phyloP scores from a whole-genome alignment of 495 filamentous ascomycete genomes.

The Sabuloglossum arenarium region DNA sequence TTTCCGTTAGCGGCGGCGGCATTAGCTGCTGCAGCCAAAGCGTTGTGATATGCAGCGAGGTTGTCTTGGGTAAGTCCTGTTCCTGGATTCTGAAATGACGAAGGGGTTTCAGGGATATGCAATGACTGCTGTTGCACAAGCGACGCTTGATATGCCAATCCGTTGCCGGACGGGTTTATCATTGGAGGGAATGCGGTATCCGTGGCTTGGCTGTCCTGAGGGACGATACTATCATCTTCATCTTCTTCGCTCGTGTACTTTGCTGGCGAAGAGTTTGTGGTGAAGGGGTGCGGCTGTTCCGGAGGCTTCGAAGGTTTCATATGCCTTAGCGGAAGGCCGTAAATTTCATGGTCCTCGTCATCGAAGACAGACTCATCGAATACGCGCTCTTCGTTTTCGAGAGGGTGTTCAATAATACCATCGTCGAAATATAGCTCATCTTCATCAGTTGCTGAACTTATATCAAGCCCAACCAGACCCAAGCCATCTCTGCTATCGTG shows the following conservation, averaged over 20 bases:
- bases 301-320: background rate
- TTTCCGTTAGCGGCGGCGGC: constrained; percentile 48
- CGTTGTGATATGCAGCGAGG: constrained; percentile 53
- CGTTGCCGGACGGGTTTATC: constrained; percentile 1
- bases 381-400: constrained; percentile 27
- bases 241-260: constrained; percentile 2
- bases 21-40: constrained; percentile 58
- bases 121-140: background rate
- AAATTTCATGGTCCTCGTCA: constrained; percentile 34
- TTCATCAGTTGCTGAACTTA: constrained; percentile 20
- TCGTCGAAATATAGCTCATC: constrained; percentile 76
- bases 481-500: background rate
- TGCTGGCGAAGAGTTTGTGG: background rate
- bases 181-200: background rate
- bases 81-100: background rate
- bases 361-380: constrained; percentile 75
- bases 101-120: background rate
- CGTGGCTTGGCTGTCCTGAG: constrained; percentile 1
- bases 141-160: background rate
- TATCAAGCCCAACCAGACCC: constrained; percentile 1
- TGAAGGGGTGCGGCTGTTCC: background rate
- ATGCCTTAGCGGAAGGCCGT: constrained; percentile 26
- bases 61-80: constrained; percentile 30
- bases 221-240: background rate
- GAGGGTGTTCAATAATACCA: constrained; percentile 36